Conservation (phyloP, 2,329 filamentous ascomycete genomes). For the Verticillium zaregamsianum region DNA sequence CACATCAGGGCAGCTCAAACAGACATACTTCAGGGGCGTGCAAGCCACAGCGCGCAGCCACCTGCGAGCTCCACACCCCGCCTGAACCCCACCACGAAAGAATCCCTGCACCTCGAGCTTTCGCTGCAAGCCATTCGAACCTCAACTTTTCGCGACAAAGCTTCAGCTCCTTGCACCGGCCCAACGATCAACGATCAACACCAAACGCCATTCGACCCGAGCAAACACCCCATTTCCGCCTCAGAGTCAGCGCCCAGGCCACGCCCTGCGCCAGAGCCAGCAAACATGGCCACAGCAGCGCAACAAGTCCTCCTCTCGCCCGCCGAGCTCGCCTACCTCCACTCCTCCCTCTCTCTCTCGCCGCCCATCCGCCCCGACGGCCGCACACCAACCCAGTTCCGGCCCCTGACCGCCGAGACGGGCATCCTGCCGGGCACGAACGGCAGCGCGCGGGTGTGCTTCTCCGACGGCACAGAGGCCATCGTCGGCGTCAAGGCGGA, state of each 20-base stretch:
- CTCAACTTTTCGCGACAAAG: background rate
- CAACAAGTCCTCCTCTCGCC: constrained; percentile 79
- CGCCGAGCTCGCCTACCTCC: constrained; percentile 93
- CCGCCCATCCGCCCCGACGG: constrained; percentile 90
- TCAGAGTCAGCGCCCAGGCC: background rate
- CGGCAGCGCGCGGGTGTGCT: constrained; percentile 88
- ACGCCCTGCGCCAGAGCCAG: background rate
- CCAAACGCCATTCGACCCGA: background rate
- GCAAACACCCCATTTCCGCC: background rate
- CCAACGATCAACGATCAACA: background rate
- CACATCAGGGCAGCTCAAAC: background rate
- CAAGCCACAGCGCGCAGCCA: background rate
- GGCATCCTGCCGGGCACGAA: constrained; percentile 86
- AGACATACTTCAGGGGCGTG: background rate
- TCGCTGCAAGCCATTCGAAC: background rate
- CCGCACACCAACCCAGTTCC: constrained; percentile 78
- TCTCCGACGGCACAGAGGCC: constrained; percentile 92
- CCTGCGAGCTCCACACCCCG: background rate
- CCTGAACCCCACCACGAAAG: background rate
- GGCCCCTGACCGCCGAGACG: constrained; percentile 84
- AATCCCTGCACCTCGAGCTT: background rate
- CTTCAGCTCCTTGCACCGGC: background rate
- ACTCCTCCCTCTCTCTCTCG: constrained; percentile 73
- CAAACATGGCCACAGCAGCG: constrained; percentile 52
- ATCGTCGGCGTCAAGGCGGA: constrained; percentile 95